Evolutionary conservation across 306 rosid species (phyloP), one percentile per base, ranked within the genome.

Genomic region (Delonix regia): DNA sequence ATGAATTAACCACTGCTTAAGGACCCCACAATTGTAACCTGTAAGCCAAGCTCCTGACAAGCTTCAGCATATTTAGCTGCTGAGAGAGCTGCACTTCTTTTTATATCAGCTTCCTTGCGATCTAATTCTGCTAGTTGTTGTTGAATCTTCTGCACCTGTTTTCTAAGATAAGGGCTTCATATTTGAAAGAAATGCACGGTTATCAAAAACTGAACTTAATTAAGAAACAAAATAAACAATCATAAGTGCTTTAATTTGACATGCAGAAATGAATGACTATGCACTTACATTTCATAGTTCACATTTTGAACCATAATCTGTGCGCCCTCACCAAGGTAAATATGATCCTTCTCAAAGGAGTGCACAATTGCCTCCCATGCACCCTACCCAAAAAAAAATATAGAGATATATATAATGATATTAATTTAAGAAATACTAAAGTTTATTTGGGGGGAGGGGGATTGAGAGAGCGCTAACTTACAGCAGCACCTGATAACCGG

Each of bases 1-100:
- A 19, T 33, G 52, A 18, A 19, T 28, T 24, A 42, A 24, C 10
- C 22, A 82, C 1, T 12, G 67, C 71, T 53, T 28, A 59, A 71
- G 79, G 71, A 81, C 14, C 38, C 69, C 15, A 44, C 8, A 65
- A 74, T 78, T 39, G 49, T 80, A 18, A 94, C 98, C 98, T 94
- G 92, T 85, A 94, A 87, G 28, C 98, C 94, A 81, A 94, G 98
- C 87, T 95, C 97, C 84, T 91, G 98, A 76, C 99, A 95, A 83
- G 99, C 98, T 89, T 95, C 99, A 30, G 69, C 85, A 73, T 92
- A 95, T 83, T 86, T 95, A 52, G 85, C 80, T 28, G 94, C 98
- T 11, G 96, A 95, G 38, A 91, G 86, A 48, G 96, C 87, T 13
- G 97, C 91, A 72, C 83, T 91, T 88, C 99, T 88, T 89, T 90